Evolutionary conservation across 768 basidiomycete genomes (phyloP).

Genomic region (Sarcomyxa edulis): DNA sequence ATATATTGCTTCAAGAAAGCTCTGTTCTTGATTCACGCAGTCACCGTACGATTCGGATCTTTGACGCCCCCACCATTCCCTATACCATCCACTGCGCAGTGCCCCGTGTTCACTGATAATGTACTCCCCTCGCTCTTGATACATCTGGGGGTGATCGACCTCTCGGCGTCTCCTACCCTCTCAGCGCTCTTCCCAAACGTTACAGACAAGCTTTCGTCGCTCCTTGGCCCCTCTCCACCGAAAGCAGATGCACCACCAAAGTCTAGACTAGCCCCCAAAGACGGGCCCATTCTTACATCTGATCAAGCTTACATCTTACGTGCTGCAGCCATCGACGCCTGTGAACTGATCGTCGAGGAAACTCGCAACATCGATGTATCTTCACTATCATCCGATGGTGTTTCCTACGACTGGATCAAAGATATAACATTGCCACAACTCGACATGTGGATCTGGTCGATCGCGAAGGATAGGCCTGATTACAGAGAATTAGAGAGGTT

Average conservation of each 20-base stretch:
- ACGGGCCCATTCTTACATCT: slow-evolving; percentile 48
- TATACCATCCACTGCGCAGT: slow-evolving; percentile 49
- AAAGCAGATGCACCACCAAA: slow-evolving; percentile 8
- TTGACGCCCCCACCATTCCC: slow-evolving; percentile 50
- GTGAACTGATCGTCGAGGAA: slow-evolving; percentile 57
- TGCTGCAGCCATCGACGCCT: slow-evolving; percentile 76
- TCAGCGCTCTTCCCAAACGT: slow-evolving; percentile 44
- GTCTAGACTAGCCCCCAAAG: slow-evolving; percentile 16
- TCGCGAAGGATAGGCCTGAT: slow-evolving; percentile 73
- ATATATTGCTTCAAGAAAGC: slow-evolving; percentile 91
- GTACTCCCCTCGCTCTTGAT: slow-evolving; percentile 80
- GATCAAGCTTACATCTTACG: slow-evolving; percentile 70
- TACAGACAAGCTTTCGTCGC: slow-evolving; percentile 26
- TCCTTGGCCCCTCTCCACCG: slow-evolving; percentile 30
- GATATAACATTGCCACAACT: slow-evolving; percentile 54
- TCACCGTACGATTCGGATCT: slow-evolving; percentile 62
- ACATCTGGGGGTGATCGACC: slow-evolving; percentile 69
- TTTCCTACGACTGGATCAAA: slow-evolving; percentile 42
- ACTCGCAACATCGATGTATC: slow-evolving; percentile 33
- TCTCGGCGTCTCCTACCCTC: slow-evolving; percentile 41
- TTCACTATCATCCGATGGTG: slow-evolving; percentile 13
- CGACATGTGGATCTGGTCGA: slow-evolving; percentile 79
- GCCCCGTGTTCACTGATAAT: slow-evolving; percentile 77
- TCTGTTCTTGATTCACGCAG: slow-evolving; percentile 70
- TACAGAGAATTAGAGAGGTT: slow-evolving; percentile 65